phyloP scores from a whole-genome alignment of 768 basidiomycete species.

The Xerocomellus amylosporus region DNA sequence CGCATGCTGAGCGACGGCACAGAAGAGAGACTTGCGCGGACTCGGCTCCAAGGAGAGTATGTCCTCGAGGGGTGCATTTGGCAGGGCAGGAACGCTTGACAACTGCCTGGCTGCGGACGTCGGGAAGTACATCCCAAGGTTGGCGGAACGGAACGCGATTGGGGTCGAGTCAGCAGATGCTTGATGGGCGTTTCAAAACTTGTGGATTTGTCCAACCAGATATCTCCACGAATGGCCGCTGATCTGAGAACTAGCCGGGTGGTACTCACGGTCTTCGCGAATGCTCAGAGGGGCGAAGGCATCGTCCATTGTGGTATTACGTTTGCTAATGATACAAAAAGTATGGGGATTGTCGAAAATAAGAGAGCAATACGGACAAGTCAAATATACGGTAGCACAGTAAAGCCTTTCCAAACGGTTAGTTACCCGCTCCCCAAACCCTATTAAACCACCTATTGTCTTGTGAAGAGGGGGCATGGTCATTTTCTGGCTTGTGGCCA shows the following conservation, averaged over 20 bases:
- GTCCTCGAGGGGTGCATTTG: constrained; percentile 56
- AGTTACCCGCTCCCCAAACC: constrained; percentile 24
- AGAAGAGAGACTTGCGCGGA: constrained; percentile 76
- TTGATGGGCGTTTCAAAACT: background rate
- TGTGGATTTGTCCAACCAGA: too few species aligned
- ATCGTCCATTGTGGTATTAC: constrained; percentile 21
- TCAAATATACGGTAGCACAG: constrained; percentile 20
- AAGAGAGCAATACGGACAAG: constrained; percentile 14
- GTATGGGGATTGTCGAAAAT: constrained; percentile 13
- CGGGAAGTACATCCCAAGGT: constrained; percentile 72
- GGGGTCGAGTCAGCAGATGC: background rate
- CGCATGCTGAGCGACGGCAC: constrained; percentile 66
- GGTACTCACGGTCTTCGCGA: constrained; percentile 4
- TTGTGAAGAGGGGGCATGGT: constrained; percentile 8
- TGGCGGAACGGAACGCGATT: background rate
- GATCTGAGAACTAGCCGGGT: constrained; percentile 7
- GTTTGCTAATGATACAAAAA: constrained; percentile 34
- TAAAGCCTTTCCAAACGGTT: background rate
- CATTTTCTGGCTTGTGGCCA: constrained; percentile 18
- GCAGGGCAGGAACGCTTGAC: constrained; percentile 65
- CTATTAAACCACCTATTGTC: constrained; percentile 26
- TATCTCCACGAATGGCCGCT: constrained; percentile 1
- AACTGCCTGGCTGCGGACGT: constrained; percentile 75
- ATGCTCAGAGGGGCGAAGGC: constrained; percentile 1
- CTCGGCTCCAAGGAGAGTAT: constrained; percentile 60